Percentiles rank a stretch among this genome's conserved stretches.
Conservation (phyloP, 352 stramenopile genomes). For the Halophytophthora batemanensis region DNA sequence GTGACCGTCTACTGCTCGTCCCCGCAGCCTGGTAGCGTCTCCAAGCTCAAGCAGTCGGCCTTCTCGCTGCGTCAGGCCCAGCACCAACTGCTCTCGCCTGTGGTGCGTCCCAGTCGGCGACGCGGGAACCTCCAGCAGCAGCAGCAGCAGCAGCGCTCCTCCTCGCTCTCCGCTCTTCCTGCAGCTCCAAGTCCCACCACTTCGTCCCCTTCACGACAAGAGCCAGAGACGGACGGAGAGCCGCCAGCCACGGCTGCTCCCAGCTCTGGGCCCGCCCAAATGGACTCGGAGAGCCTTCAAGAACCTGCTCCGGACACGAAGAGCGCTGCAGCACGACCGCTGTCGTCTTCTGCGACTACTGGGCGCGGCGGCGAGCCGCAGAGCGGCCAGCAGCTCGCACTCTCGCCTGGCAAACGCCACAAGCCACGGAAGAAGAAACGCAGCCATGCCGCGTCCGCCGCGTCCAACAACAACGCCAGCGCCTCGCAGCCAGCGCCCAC, state of each 20-base stretch:
- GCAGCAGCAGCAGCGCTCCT: constrained; percentile 7
- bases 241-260: too few relatives aligned
- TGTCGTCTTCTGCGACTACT: constrained; percentile 6
- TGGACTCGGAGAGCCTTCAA: too few relatives aligned
- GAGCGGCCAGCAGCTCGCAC: constrained; percentile 4
- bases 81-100: constrained; percentile 47
- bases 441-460: constrained; percentile 5
- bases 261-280: too few relatives aligned
- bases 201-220: too few relatives aligned
- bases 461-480: constrained; percentile 11
- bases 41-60: constrained; percentile 28
- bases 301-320: background rate
- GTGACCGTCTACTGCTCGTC: constrained; percentile 36
- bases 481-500: constrained; percentile 2
- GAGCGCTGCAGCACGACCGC: constrained; percentile 4
- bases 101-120: constrained; percentile 50
- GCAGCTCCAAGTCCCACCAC: too few relatives aligned
- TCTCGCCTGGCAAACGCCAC: constrained; percentile 18
- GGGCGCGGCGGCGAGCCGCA: constrained; percentile 8
- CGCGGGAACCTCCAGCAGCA: constrained; percentile 2
- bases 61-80: constrained; percentile 50
- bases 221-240: background rate
- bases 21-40: constrained; percentile 31
- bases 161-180: constrained; percentile 1
- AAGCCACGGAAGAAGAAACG: constrained; percentile 21